Percentiles rank a stretch among this genome's conserved stretches.
Conservation (phyloP, 2,329 filamentous ascomycete genomes). For the Akanthomyces muscarius region DNA sequence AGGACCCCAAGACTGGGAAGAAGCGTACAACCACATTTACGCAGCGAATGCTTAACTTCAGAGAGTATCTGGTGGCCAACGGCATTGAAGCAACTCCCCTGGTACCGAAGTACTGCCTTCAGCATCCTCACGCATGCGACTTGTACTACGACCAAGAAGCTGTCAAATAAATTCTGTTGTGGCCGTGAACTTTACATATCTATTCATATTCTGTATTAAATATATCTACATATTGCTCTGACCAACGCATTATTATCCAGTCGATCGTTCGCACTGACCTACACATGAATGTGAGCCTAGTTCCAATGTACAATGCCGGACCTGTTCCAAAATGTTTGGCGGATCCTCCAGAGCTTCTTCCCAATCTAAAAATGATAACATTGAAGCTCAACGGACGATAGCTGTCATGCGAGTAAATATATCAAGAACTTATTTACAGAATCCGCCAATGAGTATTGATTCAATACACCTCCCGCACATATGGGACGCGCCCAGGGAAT, state of each 20-base stretch:
- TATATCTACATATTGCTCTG: neutral
- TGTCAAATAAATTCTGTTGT: slow-evolving; percentile 12
- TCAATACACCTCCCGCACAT: neutral
- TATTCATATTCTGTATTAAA: slow-evolving; percentile 7
- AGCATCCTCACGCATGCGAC: slow-evolving; percentile 56
- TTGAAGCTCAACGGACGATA: neutral
- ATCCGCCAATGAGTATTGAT: neutral
- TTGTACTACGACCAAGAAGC: slow-evolving; percentile 48
- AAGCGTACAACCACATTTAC: slow-evolving; percentile 14
- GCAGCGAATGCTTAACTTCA: slow-evolving; percentile 15
- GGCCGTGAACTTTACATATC: neutral
- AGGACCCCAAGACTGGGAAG: slow-evolving; percentile 32
- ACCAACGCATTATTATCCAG: neutral
- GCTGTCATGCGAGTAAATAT: neutral
- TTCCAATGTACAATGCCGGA: too few relatives aligned
- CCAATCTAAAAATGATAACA: neutral
- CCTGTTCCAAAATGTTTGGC: too few relatives aligned
- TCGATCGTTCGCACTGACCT: neutral
- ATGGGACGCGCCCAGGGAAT: too few relatives aligned
- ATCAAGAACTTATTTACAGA: neutral
- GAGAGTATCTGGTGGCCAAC: slow-evolving; percentile 15
- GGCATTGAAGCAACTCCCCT: slow-evolving; percentile 38
- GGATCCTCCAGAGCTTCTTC: too few relatives aligned
- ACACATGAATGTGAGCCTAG: neutral
- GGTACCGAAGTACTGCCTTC: slow-evolving; percentile 54